A percentile compares a stretch with the other conserved stretches of the same genome.
These are phyloP conservation scores for Botrytis pseudocinerea DNA, from an alignment of 2,329 filamentous ascomycete genomes.

Conservation along the genomic window DNA sequence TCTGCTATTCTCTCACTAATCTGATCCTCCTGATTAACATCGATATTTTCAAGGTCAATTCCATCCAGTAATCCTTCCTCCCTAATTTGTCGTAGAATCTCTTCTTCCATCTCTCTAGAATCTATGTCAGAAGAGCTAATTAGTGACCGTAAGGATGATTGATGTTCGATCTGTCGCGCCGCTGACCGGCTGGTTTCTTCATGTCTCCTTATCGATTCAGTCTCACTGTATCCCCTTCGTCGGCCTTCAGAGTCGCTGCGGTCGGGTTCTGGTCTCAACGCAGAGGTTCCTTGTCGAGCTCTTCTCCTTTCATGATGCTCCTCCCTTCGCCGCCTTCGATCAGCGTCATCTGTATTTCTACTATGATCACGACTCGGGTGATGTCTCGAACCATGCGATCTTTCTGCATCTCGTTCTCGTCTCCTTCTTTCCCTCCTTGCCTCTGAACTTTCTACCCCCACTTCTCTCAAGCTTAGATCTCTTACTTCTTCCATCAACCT, in stretches of 20 bases:
- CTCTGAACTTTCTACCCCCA: conserved; percentile 48
- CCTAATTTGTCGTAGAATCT: conserved; percentile 86
- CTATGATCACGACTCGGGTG: conserved; percentile 42
- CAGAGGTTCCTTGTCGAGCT: conserved; percentile 26
- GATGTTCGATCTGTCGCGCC: conserved; percentile 73
- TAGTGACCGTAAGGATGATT: conserved; percentile 82
- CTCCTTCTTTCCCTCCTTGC: conserved; percentile 37
- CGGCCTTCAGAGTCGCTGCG: conserved; percentile 30
- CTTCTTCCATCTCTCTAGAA: conserved; percentile 76
- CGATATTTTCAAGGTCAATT: conserved; percentile 84
- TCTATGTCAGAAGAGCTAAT: conserved; percentile 79
- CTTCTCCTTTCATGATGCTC: conserved; percentile 40
- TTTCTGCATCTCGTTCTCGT: conserved; percentile 35
- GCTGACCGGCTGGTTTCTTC: conserved; percentile 36
- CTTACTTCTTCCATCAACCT: conserved; percentile 39
- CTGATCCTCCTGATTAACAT: conserved; percentile 81
- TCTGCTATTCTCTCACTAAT: conserved; percentile 89
- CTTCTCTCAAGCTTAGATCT: conserved; percentile 57
- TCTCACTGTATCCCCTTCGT: conserved; percentile 34
- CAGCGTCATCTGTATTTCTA: conserved; percentile 35
- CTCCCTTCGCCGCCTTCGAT: conserved; percentile 39
- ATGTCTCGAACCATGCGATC: conserved; percentile 32
- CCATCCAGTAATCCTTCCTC: conserved; percentile 86
- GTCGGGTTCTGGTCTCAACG: conserved; percentile 28
- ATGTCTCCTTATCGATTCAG: conserved; percentile 35